phyloP scores from a whole-genome alignment of 129 eudicot species.

The Gnaphalium uliginosum region DNA sequence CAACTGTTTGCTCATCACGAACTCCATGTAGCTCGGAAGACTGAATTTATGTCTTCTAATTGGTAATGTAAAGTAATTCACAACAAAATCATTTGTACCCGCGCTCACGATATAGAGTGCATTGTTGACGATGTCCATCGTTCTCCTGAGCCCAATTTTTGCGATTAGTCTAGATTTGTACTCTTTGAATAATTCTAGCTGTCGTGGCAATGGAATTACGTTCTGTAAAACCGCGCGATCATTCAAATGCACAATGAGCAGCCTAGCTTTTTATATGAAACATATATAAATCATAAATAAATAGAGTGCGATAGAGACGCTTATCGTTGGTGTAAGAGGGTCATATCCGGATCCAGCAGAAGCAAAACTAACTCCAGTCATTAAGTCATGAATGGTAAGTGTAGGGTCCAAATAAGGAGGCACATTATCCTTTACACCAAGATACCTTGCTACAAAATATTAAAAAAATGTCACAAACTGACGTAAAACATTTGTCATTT shows the following conservation, averaged over 20 bases:
- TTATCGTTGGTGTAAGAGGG: constrained; percentile 68
- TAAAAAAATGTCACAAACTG: background rate
- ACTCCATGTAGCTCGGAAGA: constrained; percentile 52
- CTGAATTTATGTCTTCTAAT: constrained; percentile 51
- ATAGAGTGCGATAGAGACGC: constrained; percentile 28
- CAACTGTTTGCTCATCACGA: constrained; percentile 40
- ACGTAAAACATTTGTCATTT: background rate
- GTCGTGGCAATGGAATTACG: constrained; percentile 56
- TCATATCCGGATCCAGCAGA: constrained; percentile 84
- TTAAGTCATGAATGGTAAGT: constrained; percentile 58
- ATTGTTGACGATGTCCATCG: constrained; percentile 45
- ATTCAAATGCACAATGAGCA: background rate
- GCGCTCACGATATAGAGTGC: constrained; percentile 62
- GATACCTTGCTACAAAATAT: constrained; percentile 53
- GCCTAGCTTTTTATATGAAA: background rate
- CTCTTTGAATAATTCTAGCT: constrained; percentile 61
- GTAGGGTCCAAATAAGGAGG: constrained; percentile 77
- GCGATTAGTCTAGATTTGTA: constrained; percentile 45
- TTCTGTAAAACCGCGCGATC: constrained; percentile 48
- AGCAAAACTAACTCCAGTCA: constrained; percentile 84
- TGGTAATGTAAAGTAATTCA: constrained; percentile 62
- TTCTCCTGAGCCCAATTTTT: constrained; percentile 45
- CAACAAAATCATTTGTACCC: constrained; percentile 78
- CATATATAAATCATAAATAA: background rate
- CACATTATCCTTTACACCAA: constrained; percentile 66